These are phyloP conservation scores for Vitis cinerea DNA, from an alignment of 164 flowering plant species.

Conservation along the genomic window DNA sequence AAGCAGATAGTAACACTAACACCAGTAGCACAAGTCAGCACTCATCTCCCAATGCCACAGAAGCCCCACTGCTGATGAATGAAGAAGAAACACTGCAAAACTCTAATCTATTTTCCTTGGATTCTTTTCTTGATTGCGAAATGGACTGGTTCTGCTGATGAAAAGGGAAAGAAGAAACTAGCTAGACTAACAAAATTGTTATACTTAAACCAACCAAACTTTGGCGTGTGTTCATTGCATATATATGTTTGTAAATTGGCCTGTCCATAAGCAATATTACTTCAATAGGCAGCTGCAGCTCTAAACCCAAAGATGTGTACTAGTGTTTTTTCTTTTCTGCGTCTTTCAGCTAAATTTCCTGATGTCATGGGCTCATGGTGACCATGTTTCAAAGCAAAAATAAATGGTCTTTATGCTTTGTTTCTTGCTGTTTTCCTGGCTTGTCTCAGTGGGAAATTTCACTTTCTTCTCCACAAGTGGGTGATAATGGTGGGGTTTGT, in stretches of 20 bases:
- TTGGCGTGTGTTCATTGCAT: conserved; percentile 17
- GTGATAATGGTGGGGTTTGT: no score
- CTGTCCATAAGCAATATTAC: background rate
- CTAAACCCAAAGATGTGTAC: no score
- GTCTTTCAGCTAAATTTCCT: no score
- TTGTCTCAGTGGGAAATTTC: no score
- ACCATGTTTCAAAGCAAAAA: no score
- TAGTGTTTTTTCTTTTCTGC: no score
- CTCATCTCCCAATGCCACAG: conserved; percentile 1
- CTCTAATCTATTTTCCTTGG: conserved; percentile 17
- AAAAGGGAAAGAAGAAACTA: no score
- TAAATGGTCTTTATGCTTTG: no score
- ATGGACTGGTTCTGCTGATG: conserved; percentile 11
- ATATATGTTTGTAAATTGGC: background rate
- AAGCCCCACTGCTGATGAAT: background rate
- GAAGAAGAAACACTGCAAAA: conserved; percentile 10
- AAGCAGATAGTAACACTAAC: background rate
- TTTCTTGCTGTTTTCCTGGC: no score
- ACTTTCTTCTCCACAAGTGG: no score
- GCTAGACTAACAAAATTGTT: background rate
- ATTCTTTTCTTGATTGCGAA: conserved; percentile 18
- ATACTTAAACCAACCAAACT: background rate
- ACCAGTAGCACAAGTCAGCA: background rate
- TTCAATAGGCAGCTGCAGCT: no score
- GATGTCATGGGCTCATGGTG: no score